These are phyloP conservation scores for Sindora glabra DNA, from an alignment of 306 rosid genomes.

Conservation along the genomic window DNA sequence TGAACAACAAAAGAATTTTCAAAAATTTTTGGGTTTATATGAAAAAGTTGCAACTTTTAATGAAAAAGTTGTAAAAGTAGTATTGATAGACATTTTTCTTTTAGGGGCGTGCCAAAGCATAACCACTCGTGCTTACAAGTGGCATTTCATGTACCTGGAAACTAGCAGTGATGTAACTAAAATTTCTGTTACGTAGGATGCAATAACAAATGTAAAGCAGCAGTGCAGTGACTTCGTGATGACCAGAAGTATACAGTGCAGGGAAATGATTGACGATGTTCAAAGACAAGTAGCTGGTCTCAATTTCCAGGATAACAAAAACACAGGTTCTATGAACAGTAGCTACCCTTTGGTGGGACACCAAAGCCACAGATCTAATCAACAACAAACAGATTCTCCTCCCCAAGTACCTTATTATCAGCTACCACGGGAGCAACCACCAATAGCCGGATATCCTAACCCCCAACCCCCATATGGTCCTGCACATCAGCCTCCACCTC, in stretches of 20 bases:
- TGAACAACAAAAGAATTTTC: too few species aligned
- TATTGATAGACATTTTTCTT: too few species aligned
- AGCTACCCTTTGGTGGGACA: constrained; percentile 50
- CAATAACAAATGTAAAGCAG: constrained; percentile 88
- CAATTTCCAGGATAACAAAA: constrained; percentile 74
- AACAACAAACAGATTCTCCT: constrained; percentile 59
- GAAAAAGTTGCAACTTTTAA: too few species aligned
- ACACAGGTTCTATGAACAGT: constrained; percentile 32
- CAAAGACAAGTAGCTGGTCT: constrained; percentile 89
- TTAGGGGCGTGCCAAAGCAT: too few species aligned
- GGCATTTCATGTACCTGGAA: background rate
- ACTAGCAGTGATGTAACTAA: background rate
- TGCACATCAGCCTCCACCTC: constrained; percentile 51
- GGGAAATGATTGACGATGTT: constrained; percentile 95
- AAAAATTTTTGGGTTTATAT: too few species aligned
- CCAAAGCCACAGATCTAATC: constrained; percentile 52
- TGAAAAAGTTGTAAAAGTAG: too few species aligned
- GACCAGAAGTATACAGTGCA: constrained; percentile 96
- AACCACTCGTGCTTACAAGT: background rate
- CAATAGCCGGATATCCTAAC: constrained; percentile 43
- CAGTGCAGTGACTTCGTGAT: constrained; percentile 91
- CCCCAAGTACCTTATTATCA: constrained; percentile 65
- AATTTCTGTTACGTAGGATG: constrained; percentile 53
- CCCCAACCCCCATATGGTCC: constrained; percentile 54
- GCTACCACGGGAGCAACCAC: constrained; percentile 50